These are phyloP conservation scores for Lachnellula arida DNA, from an alignment of 2,329 filamentous ascomycete genomes.

Conservation along the genomic window DNA sequence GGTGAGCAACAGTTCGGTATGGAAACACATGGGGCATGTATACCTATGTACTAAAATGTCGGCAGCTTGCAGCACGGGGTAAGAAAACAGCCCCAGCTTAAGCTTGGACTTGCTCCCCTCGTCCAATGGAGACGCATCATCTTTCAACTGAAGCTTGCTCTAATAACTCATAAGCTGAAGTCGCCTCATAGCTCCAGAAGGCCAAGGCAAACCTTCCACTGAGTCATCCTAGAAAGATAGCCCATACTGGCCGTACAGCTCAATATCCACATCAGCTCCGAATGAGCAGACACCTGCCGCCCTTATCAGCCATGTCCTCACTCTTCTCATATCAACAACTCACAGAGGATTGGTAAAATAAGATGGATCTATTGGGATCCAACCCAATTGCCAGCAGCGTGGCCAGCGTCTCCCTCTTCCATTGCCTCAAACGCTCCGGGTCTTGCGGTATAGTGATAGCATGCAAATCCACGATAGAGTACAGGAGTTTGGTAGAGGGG, in stretches of 20 bases:
- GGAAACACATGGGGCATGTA: conserved; percentile 6
- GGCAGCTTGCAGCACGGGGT: conserved; percentile 91
- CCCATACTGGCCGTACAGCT: conserved; percentile 89
- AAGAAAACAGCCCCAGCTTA: conserved; percentile 89
- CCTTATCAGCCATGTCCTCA: background rate
- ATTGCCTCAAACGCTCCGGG: conserved; percentile 53
- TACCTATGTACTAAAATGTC: conserved; percentile 85
- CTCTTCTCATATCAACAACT: conserved; percentile 23
- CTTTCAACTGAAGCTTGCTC: conserved; percentile 67
- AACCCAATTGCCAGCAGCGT: conserved; percentile 80
- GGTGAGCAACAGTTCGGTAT: conserved; percentile 5
- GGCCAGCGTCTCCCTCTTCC: conserved; percentile 71
- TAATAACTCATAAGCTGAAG: conserved; percentile 31
- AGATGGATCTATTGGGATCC: conserved; percentile 65
- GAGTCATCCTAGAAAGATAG: conserved; percentile 96
- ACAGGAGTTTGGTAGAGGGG: conserved; percentile 61
- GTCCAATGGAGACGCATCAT: conserved; percentile 55
- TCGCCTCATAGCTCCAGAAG: background rate
- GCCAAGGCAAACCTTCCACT: conserved; percentile 74
- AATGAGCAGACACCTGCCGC: conserved; percentile 65
- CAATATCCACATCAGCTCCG: conserved; percentile 95
- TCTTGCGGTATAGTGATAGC: conserved; percentile 79
- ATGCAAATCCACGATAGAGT: conserved; percentile 89
- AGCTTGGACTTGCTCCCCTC: conserved; percentile 56
- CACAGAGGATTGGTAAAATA: conserved; percentile 82